Evolutionary conservation across 139 green algal species (phyloP).

Genomic region (Chlorella vulgaris): DNA sequence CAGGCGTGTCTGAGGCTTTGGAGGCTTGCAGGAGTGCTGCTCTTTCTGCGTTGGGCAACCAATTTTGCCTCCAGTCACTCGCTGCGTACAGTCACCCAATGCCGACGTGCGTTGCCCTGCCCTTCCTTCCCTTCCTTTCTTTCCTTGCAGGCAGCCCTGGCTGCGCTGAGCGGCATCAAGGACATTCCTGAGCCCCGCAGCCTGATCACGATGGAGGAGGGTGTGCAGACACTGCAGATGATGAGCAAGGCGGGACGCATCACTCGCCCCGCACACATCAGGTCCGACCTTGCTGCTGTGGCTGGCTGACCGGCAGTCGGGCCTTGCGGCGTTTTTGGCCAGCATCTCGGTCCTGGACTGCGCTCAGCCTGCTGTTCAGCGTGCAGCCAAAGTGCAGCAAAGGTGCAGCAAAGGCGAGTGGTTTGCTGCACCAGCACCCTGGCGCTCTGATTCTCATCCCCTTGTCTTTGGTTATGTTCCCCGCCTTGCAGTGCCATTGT

Average conservation of each 20-base stretch:
- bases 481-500: conserved; percentile 46
- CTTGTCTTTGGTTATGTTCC: background rate
- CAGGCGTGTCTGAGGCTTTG: background rate
- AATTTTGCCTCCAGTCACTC: too few species aligned
- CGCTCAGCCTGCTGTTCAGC: too few species aligned
- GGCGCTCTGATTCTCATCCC: background rate
- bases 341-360: too few species aligned
- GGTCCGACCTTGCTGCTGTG: too few species aligned
- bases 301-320: too few species aligned
- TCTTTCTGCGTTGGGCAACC: too few species aligned
- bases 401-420: too few species aligned
- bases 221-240: conserved; percentile 70
- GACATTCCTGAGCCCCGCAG: conserved; percentile 68
- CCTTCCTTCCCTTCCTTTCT: background rate
- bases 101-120: background rate
- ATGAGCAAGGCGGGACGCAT: conserved; percentile 54
- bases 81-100: too few species aligned
- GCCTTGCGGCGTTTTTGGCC: too few species aligned
- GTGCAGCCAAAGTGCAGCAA: too few species aligned
- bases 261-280: conserved; percentile 50
- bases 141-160: conserved; percentile 82
- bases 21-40: background rate
- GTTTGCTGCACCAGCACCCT: too few species aligned
- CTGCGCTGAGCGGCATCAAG: conserved; percentile 85
- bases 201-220: conserved; percentile 81